Percentiles rank a stretch among this genome's conserved stretches.
phyloP scores from a whole-genome alignment of 1,139 yeast species.

The Geotrichum australiense region DNA sequence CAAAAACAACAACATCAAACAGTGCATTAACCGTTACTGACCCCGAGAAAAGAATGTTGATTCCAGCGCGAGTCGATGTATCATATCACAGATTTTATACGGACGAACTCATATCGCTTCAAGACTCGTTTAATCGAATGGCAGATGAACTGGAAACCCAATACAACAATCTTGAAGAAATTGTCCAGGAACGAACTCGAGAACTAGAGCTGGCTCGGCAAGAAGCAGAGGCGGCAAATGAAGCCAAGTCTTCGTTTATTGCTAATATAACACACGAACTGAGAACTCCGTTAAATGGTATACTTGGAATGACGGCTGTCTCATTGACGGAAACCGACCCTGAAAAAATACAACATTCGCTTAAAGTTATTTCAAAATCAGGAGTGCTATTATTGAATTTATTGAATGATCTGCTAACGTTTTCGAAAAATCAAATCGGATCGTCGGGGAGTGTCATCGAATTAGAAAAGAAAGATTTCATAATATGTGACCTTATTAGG shows the following conservation, averaged over 20 bases:
- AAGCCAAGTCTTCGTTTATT: constrained; percentile 90
- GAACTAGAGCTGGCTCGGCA: constrained; percentile 83
- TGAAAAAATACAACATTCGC: constrained; percentile 54
- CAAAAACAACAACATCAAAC: neutral
- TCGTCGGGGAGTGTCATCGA: too few relatives aligned
- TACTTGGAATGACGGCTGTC: constrained; percentile 90
- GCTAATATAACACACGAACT: too few relatives aligned
- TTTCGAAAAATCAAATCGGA: constrained; percentile 83
- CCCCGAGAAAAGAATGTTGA: constrained; percentile 33
- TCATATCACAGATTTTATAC: constrained; percentile 44
- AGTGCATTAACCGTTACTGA: constrained; percentile 40
- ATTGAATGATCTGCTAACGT: constrained; percentile 79
- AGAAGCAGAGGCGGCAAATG: constrained; percentile 90
- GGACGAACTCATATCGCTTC: constrained; percentile 82
- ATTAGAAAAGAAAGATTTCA: constrained; percentile 70
- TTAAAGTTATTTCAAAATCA: constrained; percentile 74
- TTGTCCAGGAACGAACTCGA: constrained; percentile 81
- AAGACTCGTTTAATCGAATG: constrained; percentile 88
- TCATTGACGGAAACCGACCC: constrained; percentile 79
- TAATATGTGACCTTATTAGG: constrained; percentile 59
- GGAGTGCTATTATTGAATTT: constrained; percentile 84
- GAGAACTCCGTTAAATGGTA: constrained; percentile 92
- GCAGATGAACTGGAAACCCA: constrained; percentile 80
- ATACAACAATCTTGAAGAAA: constrained; percentile 75
- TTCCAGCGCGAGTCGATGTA: constrained; percentile 16